These are phyloP conservation scores for Cardamine chenopodiifolia DNA, from an alignment of 345 rosid species.

Conservation along the genomic window DNA sequence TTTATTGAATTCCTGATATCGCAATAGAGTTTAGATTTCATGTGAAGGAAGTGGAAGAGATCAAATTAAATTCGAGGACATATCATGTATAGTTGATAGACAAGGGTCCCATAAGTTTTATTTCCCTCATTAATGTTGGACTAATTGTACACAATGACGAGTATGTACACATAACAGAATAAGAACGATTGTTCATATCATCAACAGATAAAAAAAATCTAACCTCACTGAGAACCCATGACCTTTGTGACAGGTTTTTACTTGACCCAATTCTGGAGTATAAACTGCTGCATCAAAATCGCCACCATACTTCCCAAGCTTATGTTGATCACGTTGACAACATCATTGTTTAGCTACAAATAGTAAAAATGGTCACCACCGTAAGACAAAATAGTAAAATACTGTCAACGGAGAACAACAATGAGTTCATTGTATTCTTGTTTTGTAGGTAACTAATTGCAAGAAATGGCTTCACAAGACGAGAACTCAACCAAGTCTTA, in stretches of 20 bases:
- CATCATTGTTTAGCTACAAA: slow-evolving; percentile 93
- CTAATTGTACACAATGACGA: slow-evolving; percentile 2
- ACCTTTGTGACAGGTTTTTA: no score
- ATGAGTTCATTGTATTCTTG: neutral
- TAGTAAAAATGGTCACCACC: neutral
- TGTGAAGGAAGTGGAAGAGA: neutral
- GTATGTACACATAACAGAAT: slow-evolving; percentile 16
- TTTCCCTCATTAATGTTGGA: neutral
- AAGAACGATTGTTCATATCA: neutral
- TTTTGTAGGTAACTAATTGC: neutral
- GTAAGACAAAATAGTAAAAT: neutral
- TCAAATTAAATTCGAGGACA: neutral
- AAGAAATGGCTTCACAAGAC: neutral
- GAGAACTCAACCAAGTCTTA: neutral
- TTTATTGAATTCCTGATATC: neutral
- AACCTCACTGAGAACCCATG: slow-evolving; percentile 9
- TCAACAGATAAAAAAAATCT: slow-evolving; percentile 10
- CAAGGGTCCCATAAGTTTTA: neutral
- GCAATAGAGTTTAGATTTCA: neutral
- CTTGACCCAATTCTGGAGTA: no score
- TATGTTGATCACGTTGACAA: slow-evolving; percentile 85
- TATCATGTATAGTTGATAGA: neutral
- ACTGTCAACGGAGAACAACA: neutral
- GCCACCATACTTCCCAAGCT: slow-evolving; percentile 85
- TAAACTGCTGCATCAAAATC: slow-evolving; percentile 66